These are phyloP conservation scores for Naematelia aurantialba DNA, from an alignment of 768 basidiomycete genomes.

Conservation along the genomic window DNA sequence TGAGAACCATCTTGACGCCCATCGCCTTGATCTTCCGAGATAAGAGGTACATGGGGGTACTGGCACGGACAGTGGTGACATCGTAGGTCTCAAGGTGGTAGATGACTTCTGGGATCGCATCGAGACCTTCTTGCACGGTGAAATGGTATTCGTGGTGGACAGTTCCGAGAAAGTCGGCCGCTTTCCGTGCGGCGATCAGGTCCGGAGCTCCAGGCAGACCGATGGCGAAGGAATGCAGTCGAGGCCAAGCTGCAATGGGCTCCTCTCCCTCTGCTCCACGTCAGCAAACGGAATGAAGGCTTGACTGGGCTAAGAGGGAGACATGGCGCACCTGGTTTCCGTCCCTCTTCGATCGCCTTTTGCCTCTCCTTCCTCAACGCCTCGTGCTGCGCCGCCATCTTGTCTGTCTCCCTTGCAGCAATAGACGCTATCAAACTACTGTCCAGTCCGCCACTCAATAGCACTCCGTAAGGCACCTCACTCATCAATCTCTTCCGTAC, in stretches of 20 bases:
- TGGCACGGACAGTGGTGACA: slow-evolving; percentile 95
- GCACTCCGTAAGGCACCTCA: slow-evolving; percentile 95
- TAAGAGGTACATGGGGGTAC: slow-evolving; percentile 97
- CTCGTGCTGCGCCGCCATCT: slow-evolving; percentile 72
- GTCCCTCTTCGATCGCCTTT: slow-evolving; percentile 33
- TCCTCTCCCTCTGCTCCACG: slow-evolving; percentile 40
- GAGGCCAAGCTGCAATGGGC: slow-evolving; percentile 83
- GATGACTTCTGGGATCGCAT: slow-evolving; percentile 95
- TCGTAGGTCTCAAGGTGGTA: slow-evolving; percentile 98
- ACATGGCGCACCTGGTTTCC: slow-evolving; percentile 28
- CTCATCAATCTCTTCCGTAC: slow-evolving; percentile 95
- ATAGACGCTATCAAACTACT: slow-evolving; percentile 93
- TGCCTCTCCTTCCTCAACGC: slow-evolving; percentile 60
- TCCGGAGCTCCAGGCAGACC: slow-evolving; percentile 94
- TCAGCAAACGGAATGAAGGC: slow-evolving; percentile 1
- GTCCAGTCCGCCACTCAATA: slow-evolving; percentile 91
- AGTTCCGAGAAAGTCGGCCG: slow-evolving; percentile 87
- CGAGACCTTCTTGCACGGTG: slow-evolving; percentile 94
- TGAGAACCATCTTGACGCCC: slow-evolving; percentile 99
- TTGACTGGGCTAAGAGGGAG: not conserved
- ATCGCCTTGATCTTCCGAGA: slow-evolving; percentile 98
- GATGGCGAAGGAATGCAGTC: slow-evolving; percentile 95
- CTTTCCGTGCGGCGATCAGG: slow-evolving; percentile 86
- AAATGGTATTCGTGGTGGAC: slow-evolving; percentile 97
- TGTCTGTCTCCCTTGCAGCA: slow-evolving; percentile 91